A percentile compares a stretch with the other conserved stretches of the same genome.
Conservation (phyloP, 495 filamentous ascomycete species). For the Daldinia grandis region DNA sequence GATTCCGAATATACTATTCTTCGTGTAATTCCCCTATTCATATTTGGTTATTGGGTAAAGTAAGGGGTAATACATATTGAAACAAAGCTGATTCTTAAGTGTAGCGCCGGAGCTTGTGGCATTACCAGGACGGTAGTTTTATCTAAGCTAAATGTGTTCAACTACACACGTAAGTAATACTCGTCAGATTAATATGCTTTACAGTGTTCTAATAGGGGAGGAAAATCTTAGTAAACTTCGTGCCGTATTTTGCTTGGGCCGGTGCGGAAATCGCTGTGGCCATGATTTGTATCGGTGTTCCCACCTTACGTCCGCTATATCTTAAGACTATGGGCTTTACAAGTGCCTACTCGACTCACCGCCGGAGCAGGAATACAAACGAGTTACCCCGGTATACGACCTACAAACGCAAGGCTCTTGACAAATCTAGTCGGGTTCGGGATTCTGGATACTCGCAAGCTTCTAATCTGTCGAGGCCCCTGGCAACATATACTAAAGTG, state of each 20-base stretch:
- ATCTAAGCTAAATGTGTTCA: conserved; percentile 46
- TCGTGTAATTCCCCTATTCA: too few species aligned
- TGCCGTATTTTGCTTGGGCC: conserved; percentile 52
- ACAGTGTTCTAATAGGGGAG: neutral
- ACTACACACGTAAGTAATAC: conserved; percentile 48
- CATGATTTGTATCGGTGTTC: conserved; percentile 53
- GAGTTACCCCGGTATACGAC: conserved; percentile 47
- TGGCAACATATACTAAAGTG: conserved; percentile 18
- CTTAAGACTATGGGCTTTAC: conserved; percentile 42
- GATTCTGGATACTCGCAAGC: conserved; percentile 27
- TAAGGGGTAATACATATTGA: too few species aligned
- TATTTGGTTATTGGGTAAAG: too few species aligned
- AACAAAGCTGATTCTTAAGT: conserved; percentile 23
- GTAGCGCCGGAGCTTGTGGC: conserved; percentile 52
- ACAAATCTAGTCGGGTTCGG: conserved; percentile 2
- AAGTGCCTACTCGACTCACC: conserved; percentile 30
- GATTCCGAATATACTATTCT: too few species aligned
- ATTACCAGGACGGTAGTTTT: conserved; percentile 52
- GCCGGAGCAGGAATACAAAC: conserved; percentile 24
- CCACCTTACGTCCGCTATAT: conserved; percentile 51
- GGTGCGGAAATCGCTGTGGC: conserved; percentile 53
- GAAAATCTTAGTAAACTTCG: conserved; percentile 47
- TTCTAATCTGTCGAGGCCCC: conserved; percentile 27
- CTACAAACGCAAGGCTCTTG: conserved; percentile 28
- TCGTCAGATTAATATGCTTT: neutral